A percentile compares a stretch with the other conserved stretches of the same genome.
Conservation (phyloP, 768 basidiomycete genomes). For the Termitomyces sp. region DNA sequence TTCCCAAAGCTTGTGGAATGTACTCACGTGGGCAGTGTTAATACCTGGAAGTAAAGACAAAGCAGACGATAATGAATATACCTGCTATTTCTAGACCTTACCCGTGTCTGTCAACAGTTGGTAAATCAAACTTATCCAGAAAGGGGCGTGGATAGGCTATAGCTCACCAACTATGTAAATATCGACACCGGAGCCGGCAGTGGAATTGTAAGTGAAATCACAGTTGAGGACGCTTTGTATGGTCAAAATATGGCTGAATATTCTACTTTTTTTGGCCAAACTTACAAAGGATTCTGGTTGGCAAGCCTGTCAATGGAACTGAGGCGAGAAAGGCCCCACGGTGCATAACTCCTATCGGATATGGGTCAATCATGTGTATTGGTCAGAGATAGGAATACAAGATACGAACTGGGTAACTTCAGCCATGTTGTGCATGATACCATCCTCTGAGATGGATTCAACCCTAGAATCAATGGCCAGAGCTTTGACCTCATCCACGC, state of each 20-base stretch:
- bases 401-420: slow-evolving; percentile 22
- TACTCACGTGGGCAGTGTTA: slow-evolving; percentile 1
- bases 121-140: too few species aligned
- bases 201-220: too few species aligned
- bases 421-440: too few species aligned
- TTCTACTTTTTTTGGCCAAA: not conserved
- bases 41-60: slow-evolving; percentile 9
- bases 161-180: too few species aligned
- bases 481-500: slow-evolving; percentile 15
- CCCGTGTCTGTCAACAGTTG: too few species aligned
- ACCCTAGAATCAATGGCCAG: slow-evolving; percentile 1
- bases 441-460: too few species aligned
- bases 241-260: not conserved
- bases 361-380: too few species aligned
- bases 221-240: slow-evolving; percentile 12
- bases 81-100: too few species aligned
- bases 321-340: slow-evolving; percentile 29
- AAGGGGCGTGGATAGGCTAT: too few species aligned
- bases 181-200: too few species aligned
- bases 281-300: slow-evolving; percentile 13
- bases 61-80: too few species aligned
- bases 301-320: slow-evolving; percentile 16
- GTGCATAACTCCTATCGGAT: slow-evolving; percentile 22
- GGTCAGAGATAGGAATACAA: not conserved
- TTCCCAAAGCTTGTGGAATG: too few species aligned